Evolutionary conservation across 441 rosid genomes (phyloP), one percentile per base, ranked within the genome.

Genomic region (Breynia disticha): DNA sequence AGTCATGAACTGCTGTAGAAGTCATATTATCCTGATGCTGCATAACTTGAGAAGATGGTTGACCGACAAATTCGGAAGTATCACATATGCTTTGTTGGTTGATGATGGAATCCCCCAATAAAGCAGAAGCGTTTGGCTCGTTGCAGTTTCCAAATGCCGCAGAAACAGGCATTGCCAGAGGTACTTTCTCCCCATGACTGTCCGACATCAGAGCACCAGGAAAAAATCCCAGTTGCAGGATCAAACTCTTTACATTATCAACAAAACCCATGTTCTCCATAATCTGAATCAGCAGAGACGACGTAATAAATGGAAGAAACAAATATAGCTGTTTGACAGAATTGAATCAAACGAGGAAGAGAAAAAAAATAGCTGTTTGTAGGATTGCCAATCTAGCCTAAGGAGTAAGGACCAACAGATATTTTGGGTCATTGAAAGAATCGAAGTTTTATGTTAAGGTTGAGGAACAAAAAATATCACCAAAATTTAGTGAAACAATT

Each of bases 231-330:
- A 93, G 71, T 73, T 76, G 91, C 65, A 86, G 72, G 57, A 88
- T 81, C 61, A 86, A 78, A 72, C 81, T 74, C 80, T 73, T 84
- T 58, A 80, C 93, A 19, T 78, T 74, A 74, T 79, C 78, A 72
- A 93, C 85, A 63, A 86, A 88, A 46, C 80, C 95, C 78, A 79
- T 42, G 60, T 84, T 79, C 83, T 93, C 96, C 80, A 73, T 60
- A 59, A 88, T 84, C 98, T 91, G 87, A 66, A 73, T 52, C 61
- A 71, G 49, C 50, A 73, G 42, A 47, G 51, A 48, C n/a, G 8
- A 9, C 35, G 58, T 21, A 62, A 67, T n/a, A n/a, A n/a, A n/a
- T 56, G 50, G 59, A 46, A 59, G 47, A 51, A 45, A 16, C 19
- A 39, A 20, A 28, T 37, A 24, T 43, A 46, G 42, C 54, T 21